phyloP scores from a whole-genome alignment of 352 stramenopile genomes.

The Globisporangium iwayamae region DNA sequence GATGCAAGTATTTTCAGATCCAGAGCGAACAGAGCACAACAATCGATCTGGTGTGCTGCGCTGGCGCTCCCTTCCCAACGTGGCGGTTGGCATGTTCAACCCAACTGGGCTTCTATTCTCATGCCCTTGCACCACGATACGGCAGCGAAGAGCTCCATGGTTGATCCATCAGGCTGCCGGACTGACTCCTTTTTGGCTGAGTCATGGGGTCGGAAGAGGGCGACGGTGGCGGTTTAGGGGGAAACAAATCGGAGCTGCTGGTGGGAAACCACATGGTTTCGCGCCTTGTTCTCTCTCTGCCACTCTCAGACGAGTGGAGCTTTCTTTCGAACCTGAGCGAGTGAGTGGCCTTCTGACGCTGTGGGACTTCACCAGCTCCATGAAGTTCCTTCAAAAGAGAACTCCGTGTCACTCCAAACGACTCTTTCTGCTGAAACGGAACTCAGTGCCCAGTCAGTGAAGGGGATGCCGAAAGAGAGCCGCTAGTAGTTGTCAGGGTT shows the following conservation, averaged over 20 bases:
- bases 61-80: too few species aligned
- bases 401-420: background rate
- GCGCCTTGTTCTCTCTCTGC: constrained; percentile 5
- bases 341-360: too few species aligned
- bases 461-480: background rate
- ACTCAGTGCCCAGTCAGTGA: background rate
- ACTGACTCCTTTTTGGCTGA: background rate
- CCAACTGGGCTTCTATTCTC: background rate
- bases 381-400: background rate
- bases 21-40: background rate
- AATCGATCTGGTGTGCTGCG: background rate
- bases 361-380: too few species aligned
- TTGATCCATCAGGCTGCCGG: background rate
- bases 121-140: background rate
- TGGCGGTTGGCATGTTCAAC: too few species aligned
- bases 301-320: too few species aligned
- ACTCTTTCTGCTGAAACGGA: background rate
- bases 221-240: background rate
- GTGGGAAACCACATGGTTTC: constrained; percentile 12
- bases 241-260: background rate
- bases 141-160: background rate
- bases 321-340: too few species aligned
- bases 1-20: background rate
- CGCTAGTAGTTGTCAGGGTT: too few species aligned
- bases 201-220: constrained; percentile 6